These are phyloP conservation scores for Holtermanniella nyarrowii DNA, from an alignment of 768 basidiomycete genomes.

Conservation along the genomic window DNA sequence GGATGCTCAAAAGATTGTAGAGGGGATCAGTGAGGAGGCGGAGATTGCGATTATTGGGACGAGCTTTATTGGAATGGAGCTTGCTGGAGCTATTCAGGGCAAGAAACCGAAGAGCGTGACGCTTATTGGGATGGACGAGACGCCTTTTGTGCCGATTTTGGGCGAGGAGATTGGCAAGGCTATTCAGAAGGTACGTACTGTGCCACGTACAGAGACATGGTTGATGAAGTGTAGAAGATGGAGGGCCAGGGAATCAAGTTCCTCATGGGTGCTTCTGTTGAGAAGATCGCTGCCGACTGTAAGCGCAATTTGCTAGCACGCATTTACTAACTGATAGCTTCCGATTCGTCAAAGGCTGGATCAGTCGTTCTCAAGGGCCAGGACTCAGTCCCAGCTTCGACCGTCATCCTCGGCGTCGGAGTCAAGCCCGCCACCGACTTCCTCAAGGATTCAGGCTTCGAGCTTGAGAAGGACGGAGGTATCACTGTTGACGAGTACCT, in stretches of 20 bases:
- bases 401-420: constrained; percentile 77
- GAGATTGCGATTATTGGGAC: constrained; percentile 78
- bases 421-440: constrained; percentile 72
- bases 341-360: constrained; percentile 50
- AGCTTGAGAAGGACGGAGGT: constrained; percentile 63
- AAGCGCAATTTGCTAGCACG: constrained; percentile 11
- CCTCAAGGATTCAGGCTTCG: constrained; percentile 53
- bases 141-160: constrained; percentile 70
- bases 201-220: neutral
- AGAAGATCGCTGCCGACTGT: constrained; percentile 55
- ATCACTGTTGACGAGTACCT: constrained; percentile 67
- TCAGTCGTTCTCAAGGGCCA: constrained; percentile 58
- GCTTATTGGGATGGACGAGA: constrained; percentile 70
- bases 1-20: constrained; percentile 54
- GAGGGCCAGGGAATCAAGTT: constrained; percentile 76
- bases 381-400: constrained; percentile 57
- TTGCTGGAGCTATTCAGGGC: constrained; percentile 58
- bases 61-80: constrained; percentile 78
- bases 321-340: constrained; percentile 4
- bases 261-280: constrained; percentile 61
- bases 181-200: constrained; percentile 54
- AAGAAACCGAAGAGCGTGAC: constrained; percentile 70
- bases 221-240: constrained; percentile 50
- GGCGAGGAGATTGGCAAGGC: constrained; percentile 70
- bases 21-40: constrained; percentile 50